Evolutionary conservation across 1,284 basidiomycete genomes (phyloP).

Genomic region (Pholiota adiposa): DNA sequence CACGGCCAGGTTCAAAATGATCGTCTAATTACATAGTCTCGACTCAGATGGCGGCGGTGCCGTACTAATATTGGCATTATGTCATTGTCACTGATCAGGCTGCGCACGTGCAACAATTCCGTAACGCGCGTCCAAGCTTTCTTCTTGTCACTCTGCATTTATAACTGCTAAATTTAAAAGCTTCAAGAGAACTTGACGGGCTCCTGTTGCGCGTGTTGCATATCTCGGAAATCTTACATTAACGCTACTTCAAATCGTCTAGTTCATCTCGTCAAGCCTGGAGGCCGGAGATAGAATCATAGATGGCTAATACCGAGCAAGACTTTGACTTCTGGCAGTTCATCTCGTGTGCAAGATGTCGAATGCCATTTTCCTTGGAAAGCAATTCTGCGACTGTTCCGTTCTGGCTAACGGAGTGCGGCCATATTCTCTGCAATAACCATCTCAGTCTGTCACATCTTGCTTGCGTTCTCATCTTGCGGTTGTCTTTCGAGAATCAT

Average conservation of each 20-base stretch:
- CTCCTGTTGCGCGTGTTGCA: no score
- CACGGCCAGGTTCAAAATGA: no score
- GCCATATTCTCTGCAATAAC: slow-evolving; percentile 79
- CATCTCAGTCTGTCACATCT: slow-evolving; percentile 69
- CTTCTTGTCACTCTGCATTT: no score
- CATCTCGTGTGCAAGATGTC: slow-evolving; percentile 69
- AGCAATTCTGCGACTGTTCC: slow-evolving; percentile 59
- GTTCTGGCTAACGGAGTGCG: slow-evolving; percentile 86
- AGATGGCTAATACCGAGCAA: slow-evolving; percentile 29
- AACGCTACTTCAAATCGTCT: slow-evolving; percentile 27
- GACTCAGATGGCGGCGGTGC: background rate
- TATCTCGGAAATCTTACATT: slow-evolving; percentile 15
- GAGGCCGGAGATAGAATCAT: background rate
- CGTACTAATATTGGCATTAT: slow-evolving; percentile 4
- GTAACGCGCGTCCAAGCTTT: no score
- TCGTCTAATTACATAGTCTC: background rate
- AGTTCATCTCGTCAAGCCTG: background rate
- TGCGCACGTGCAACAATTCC: no score
- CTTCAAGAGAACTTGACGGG: no score
- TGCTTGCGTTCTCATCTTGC: background rate
- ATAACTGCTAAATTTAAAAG: no score
- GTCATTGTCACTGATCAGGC: background rate
- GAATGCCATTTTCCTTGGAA: slow-evolving; percentile 59
- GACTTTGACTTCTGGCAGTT: slow-evolving; percentile 80
- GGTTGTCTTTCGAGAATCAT: background rate